Evolutionary conservation across 257 asterid species (phyloP).

Genomic region (Solanum verrucosum): DNA sequence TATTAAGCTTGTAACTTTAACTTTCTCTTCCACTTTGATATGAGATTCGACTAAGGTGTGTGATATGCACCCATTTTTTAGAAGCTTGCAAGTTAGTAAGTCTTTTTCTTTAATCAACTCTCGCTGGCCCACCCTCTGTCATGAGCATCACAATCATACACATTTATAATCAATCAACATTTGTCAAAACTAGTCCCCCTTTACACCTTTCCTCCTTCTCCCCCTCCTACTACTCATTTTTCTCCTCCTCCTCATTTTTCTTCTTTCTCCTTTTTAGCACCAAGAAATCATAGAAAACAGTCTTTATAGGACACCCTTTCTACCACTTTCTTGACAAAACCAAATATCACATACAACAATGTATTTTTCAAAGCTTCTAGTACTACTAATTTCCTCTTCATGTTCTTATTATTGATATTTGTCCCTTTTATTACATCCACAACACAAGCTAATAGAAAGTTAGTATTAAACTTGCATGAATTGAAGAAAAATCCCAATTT

Average conservation of each 20-base stretch:
- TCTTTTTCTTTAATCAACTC: not conserved
- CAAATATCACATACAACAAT: not conserved
- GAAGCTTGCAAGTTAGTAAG: too few species aligned
- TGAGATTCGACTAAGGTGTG: not conserved
- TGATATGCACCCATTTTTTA: not conserved
- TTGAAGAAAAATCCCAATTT: not conserved
- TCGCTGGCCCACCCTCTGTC: not conserved
- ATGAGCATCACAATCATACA: not conserved
- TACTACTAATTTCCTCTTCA: not conserved
- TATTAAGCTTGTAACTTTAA: not conserved
- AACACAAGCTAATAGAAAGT: not conserved
- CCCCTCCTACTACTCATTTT: not conserved
- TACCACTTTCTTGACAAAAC: not conserved
- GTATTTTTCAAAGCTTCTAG: not conserved
- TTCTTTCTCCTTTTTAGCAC: not conserved
- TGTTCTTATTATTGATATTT: not conserved
- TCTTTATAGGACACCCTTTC: not conserved
- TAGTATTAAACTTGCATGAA: not conserved
- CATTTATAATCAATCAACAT: not conserved
- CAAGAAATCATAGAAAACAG: not conserved
- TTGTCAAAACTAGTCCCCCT: not conserved
- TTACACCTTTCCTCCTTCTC: not conserved
- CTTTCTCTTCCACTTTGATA: not conserved
- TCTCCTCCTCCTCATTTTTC: not conserved
- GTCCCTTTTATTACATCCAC: not conserved